Conservation (phyloP, 139 green algal genomes). For the Astrephomene gubernaculifera region DNA sequence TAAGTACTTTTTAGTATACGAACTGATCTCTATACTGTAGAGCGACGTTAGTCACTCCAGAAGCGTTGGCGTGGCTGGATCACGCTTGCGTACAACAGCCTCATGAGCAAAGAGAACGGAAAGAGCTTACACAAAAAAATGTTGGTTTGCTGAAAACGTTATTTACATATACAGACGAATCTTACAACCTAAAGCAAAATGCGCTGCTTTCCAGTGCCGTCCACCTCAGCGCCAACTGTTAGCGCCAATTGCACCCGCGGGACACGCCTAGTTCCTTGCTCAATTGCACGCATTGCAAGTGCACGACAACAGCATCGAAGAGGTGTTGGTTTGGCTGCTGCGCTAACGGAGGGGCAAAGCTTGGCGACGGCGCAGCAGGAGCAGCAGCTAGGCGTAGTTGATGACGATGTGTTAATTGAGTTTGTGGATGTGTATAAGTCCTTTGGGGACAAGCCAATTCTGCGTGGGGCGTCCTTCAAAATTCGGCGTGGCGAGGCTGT, state of each 20-base stretch:
- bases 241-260: neutral
- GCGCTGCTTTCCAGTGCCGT: constrained; percentile 40
- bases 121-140: too few species aligned
- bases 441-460: constrained; percentile 94
- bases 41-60: too few species aligned
- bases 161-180: too few species aligned
- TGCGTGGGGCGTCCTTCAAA: constrained; percentile 92
- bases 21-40: too few species aligned
- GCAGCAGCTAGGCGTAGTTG: neutral
- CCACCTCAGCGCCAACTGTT: constrained; percentile 12
- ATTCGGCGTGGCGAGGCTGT: constrained; percentile 96
- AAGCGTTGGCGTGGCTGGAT: too few species aligned
- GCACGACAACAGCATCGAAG: neutral
- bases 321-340: neutral
- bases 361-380: neutral
- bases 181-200: constrained; percentile 25
- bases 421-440: constrained; percentile 95
- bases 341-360: constrained; percentile 15
- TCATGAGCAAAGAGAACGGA: too few species aligned
- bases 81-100: too few species aligned
- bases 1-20: too few species aligned
- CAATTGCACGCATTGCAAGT: neutral
- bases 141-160: too few species aligned
- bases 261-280: neutral
- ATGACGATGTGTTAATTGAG: constrained; percentile 93